Evolutionary conservation across 1,284 basidiomycete genomes (phyloP), one percentile per base, ranked within the genome.

Genomic region (Rhodotorula sp.): DNA sequence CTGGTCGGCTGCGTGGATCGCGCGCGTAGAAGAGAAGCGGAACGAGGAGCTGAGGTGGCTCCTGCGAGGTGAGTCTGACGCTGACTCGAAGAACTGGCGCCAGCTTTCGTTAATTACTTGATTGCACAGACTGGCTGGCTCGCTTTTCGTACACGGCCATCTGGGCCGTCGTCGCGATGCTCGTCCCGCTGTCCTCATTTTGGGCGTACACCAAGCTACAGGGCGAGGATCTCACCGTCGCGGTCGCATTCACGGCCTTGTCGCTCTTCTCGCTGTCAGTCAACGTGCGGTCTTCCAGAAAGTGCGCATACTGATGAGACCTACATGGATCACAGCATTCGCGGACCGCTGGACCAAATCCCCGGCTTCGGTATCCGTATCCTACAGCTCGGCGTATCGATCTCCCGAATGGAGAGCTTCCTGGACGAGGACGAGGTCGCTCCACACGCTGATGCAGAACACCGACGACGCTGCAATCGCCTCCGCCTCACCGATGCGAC

Each of bases 31-130:
- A 75, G 37, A 60, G 68, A 75, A 78, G 68, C 55, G 79, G 62
- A 62, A 71, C 61, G 58, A 54, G 60, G 72, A 76, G 71, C 64
- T 79, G 68, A 63, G 45, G 42, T 80, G 74, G 79, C 78, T 76
- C 64, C 72, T 56, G 56, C 75, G 62, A 75, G 77, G 60, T 72
- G 69, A 10, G 78, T 71, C 46, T 33, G 46, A 3, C 48, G 55
- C 8, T 65, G 26, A 4, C 20, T 33, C n/a, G 54, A 67, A 26
- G 62, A 64, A 1, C 63, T 72, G 8, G 29, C 0, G 4, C 26
- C 10, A 24, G 51, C n/a, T 5, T 46, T 64, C 24, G 49, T 60
- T 17, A 70, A 75, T 22, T 33, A 26, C 70, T 17, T 6, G 42
- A n/a, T 74, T 49, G 59, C 74, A 56, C 42, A 67, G 62, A 69